Evolutionary conservation across 2,329 filamentous ascomycete genomes (phyloP), one percentile per base, ranked within the genome.

Genomic region (Xylaria sp.): DNA sequence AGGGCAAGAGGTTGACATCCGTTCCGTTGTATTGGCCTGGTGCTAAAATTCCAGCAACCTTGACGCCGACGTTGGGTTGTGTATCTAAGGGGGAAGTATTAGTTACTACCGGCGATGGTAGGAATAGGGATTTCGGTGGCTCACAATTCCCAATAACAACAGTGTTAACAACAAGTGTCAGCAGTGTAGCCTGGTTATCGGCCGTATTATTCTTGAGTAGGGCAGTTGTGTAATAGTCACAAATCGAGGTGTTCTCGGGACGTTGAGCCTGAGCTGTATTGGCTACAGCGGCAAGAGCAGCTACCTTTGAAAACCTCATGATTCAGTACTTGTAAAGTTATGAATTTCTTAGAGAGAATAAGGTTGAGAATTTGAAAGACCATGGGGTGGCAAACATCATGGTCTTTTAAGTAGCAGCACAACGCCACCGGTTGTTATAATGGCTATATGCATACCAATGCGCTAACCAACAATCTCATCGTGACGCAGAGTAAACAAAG

Each of bases 181-280:
- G 73, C 2, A 90, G 80, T 0, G 82, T 85, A 62, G 82, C 79
- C 76, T 90, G 88, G 76, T 88, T 89, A 34, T 80, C 82, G 19
- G 85, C 85, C 45, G 84, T 89, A 80, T 89, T 90, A 47, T 87
- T 81, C 76, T 82, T 85, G 62, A 89, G 81, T 11, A 89, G 77
- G n/a, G 85, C 84, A 3, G 81, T 87, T 39, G 88, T 89, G 79
- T 90, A 90, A 78, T 89, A 88, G 79, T 90, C 88, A 78, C 88
- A 90, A 72, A 90, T 85, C 67, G 85, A 83, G 2, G 76, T 82
- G 72, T 85, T 82, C 12, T 75, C 59, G 2, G 85, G 85, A 53
- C 85, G 82, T 76, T 87, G 83, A 21, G 83, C 82, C 57, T 69
- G 74, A 34, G 66, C 76, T 32, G 69, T 69, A 69, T 71, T 70